Conservation (phyloP, 2,329 filamentous ascomycete species). For the Ustulina deusta region DNA sequence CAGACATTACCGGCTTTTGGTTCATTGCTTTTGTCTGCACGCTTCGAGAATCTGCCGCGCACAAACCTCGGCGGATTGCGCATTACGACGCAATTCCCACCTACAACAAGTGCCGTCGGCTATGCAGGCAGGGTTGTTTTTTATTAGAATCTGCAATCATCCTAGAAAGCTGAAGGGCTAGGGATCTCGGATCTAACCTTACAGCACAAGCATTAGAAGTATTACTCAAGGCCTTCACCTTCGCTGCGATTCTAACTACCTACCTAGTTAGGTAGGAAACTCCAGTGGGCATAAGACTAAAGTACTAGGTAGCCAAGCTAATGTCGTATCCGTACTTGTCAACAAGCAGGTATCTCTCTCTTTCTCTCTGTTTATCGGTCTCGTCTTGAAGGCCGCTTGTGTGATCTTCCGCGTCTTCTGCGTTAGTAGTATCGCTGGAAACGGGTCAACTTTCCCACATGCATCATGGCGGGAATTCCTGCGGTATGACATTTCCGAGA, state of each 20-base stretch:
- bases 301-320: background rate
- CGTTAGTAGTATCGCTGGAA: constrained; percentile 6
- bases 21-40: constrained; percentile 31
- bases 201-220: background rate
- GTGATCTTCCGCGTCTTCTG: constrained; percentile 1
- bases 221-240: background rate
- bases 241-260: background rate
- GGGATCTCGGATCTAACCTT: constrained; percentile 25
- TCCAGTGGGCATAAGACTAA: background rate
- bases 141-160: constrained; percentile 29
- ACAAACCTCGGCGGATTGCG: constrained; percentile 20
- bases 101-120: constrained; percentile 10
- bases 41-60: constrained; percentile 11
- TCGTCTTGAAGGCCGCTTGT: background rate
- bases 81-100: constrained; percentile 1
- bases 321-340: background rate
- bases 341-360: background rate
- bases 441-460: constrained; percentile 9
- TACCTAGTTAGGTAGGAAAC: background rate
- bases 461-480: constrained; percentile 17
- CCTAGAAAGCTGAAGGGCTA: constrained; percentile 23
- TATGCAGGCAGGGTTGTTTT: constrained; percentile 30
- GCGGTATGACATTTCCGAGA: constrained; percentile 28
- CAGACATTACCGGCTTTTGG: constrained; percentile 11
- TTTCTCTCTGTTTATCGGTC: background rate